Base-by-base conservation (phyloP, 2,329 filamentous ascomycete genomes). In the Colletotrichum abscissum region DNA sequence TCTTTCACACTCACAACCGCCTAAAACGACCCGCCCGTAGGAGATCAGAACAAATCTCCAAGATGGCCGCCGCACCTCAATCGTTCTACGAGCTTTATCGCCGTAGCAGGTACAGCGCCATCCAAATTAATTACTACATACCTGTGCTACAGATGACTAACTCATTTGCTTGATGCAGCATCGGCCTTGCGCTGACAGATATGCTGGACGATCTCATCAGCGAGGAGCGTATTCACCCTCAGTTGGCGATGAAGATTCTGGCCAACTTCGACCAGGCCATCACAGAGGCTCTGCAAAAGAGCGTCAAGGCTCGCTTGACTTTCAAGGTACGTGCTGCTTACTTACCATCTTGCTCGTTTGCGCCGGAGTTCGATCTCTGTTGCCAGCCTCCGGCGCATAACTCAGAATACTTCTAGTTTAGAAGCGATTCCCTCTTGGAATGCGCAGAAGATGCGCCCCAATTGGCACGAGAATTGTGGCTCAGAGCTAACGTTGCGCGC, bases 181-280 rank as follows among this genome's bases (percentile, higher is more conserved):
- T 99, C 86, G 97, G 97, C 78, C 90, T 95, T 80, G 93, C 96
- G 71, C 90, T 99, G 79, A 98, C 96, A 67, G 97, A 99, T 85
- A 98, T 95, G 68, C 95, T 99, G 79, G 97, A 99, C 85, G 95
- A 97, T 80, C 89, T 99, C 77, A 98, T 99, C 84, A 96, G 94
- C 81, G 93, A 96, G 78, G 93, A 95, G 80, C 94, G 94, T 77
- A 98, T 99, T 85, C 96, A 98, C 85, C 97, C 97, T 33, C 97
- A 99, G 86, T 91, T 99, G 57, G 97, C 97, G 63, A 98, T 99
- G 95, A 98, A 97, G 89, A 97, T 99, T 76, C 90, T 99, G 74
- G 92, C 92, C 78, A 97, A 97, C 85, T 99, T 98, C 83, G 97
- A 99, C 84, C 93, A 95, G 79, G 93, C 94, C 57, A 95, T 99